A percentile compares a stretch with the other conserved stretches of the same genome.
These are phyloP conservation scores for Lactarius indigo DNA, from an alignment of 768 basidiomycete species.

Conservation along the genomic window DNA sequence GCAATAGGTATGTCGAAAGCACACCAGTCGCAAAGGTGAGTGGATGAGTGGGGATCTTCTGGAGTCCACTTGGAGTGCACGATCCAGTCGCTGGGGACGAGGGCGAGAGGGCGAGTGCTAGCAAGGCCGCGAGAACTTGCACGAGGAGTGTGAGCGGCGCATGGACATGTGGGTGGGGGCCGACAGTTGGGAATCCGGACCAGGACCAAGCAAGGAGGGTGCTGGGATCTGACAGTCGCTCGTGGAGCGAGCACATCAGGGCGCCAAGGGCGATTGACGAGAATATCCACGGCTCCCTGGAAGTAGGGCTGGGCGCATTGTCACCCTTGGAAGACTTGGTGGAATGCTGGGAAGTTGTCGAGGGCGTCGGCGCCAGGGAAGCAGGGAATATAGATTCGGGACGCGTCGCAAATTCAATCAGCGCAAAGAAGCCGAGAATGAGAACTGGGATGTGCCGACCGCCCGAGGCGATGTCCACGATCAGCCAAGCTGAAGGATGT, in stretches of 20 bases:
- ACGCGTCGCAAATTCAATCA: conserved; percentile 53
- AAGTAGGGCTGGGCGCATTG: background rate
- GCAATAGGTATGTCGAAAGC: conserved; percentile 53
- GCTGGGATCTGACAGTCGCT: conserved; percentile 68
- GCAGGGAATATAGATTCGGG: conserved; percentile 29
- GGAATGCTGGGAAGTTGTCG: background rate
- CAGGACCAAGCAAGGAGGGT: conserved; percentile 85
- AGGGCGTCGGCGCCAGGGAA: conserved; percentile 3
- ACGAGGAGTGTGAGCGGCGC: conserved; percentile 64
- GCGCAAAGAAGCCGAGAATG: conserved; percentile 51
- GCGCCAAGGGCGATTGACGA: conserved; percentile 59
- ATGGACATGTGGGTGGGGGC: conserved; percentile 70
- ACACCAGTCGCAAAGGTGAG: conserved; percentile 54
- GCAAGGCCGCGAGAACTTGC: conserved; percentile 53
- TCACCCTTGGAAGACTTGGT: background rate
- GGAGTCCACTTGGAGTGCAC: background rate
- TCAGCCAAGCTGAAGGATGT: conserved; percentile 65
- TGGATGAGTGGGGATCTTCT: conserved; percentile 39
- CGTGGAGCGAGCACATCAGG: conserved; percentile 68
- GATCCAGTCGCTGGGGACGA: background rate
- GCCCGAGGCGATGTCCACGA: conserved; percentile 59
- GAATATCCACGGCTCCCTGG: conserved; percentile 34
- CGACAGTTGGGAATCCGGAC: conserved; percentile 77
- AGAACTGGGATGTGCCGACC: conserved; percentile 71
- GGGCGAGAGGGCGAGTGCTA: conserved; percentile 37